A percentile compares a stretch with the other conserved stretches of the same genome.
phyloP scores from a whole-genome alignment of 2,329 filamentous ascomycete genomes.

The Verticillium dahliae region DNA sequence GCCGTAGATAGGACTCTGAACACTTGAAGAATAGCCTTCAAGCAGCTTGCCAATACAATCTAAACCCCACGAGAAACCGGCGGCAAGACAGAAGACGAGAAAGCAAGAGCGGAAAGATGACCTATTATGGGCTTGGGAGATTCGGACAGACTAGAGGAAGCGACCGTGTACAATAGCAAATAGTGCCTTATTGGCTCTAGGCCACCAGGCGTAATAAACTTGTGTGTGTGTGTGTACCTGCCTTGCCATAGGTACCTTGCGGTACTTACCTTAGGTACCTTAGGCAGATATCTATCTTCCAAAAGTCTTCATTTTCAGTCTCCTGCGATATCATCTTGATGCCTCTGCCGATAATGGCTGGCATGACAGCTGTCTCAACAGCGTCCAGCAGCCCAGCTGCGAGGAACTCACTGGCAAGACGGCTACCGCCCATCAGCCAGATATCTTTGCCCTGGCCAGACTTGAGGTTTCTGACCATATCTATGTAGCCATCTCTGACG shows the following conservation, averaged over 20 bases:
- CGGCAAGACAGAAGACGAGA: background rate
- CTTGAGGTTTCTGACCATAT: conserved; percentile 15
- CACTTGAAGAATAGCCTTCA: conserved; percentile 12
- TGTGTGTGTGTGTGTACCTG: too few relatives aligned
- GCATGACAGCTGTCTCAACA: conserved; percentile 21
- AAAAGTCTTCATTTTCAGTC: background rate
- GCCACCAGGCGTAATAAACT: background rate
- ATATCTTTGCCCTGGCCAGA: conserved; percentile 16
- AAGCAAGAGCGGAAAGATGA: background rate
- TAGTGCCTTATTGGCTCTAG: background rate
- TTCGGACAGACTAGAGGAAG: background rate
- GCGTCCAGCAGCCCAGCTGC: conserved; percentile 21
- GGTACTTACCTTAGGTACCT: too few relatives aligned
- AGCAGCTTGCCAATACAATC: conserved; percentile 9
- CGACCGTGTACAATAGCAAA: background rate
- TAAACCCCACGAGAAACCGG: background rate
- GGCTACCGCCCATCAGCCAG: conserved; percentile 29
- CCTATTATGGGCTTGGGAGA: too few relatives aligned
- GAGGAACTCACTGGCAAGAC: conserved; percentile 20
- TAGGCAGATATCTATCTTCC: too few relatives aligned
- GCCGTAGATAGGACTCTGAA: conserved; percentile 10
- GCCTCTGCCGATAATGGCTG: conserved; percentile 16
- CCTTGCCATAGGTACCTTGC: too few relatives aligned
- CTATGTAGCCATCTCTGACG: conserved; percentile 11
- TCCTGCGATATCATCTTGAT: conserved; percentile 14